A percentile compares a stretch with the other conserved stretches of the same genome.
phyloP scores from a whole-genome alignment of 2,329 filamentous ascomycete species.

The Anthostomella pinea region DNA sequence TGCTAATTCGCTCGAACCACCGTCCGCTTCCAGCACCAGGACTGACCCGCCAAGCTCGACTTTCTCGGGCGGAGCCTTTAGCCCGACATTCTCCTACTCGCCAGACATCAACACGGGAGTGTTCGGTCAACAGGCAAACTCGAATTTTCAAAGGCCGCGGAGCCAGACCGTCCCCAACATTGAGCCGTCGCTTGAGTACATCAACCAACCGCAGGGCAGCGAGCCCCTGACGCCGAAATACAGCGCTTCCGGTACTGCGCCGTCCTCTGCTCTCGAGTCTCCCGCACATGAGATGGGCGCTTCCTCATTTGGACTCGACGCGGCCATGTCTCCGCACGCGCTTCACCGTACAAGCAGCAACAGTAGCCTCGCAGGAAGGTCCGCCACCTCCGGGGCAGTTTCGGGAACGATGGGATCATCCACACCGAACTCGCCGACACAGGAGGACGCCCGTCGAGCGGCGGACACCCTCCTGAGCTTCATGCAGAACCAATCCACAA shows the following conservation, averaged over 20 bases:
- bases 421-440: constrained; percentile 66
- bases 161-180: constrained; percentile 83
- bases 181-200: constrained; percentile 57
- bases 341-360: constrained; percentile 53
- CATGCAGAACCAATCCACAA: constrained; percentile 65
- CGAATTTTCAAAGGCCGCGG: constrained; percentile 70
- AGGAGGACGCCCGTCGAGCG: constrained; percentile 81
- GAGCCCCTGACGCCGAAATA: constrained; percentile 52
- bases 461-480: constrained; percentile 80
- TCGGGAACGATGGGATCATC: constrained; percentile 48
- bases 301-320: constrained; percentile 43
- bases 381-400: constrained; percentile 32
- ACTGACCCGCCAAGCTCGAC: constrained; percentile 62
- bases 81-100: constrained; percentile 73
- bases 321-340: constrained; percentile 42
- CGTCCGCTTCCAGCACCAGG: constrained; percentile 65
- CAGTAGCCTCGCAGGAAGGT: constrained; percentile 43
- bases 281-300: constrained; percentile 45
- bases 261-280: constrained; percentile 52
- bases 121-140: constrained; percentile 50
- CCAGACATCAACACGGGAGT: constrained; percentile 68
- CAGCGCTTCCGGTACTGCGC: constrained; percentile 43
- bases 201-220: constrained; percentile 41
- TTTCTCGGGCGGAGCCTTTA: constrained; percentile 69
- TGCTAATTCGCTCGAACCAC: constrained; percentile 64